Evolutionary conservation across 2,329 filamentous ascomycete species (phyloP), one percentile per base, ranked within the genome.

Genomic region (Calonectria montana): DNA sequence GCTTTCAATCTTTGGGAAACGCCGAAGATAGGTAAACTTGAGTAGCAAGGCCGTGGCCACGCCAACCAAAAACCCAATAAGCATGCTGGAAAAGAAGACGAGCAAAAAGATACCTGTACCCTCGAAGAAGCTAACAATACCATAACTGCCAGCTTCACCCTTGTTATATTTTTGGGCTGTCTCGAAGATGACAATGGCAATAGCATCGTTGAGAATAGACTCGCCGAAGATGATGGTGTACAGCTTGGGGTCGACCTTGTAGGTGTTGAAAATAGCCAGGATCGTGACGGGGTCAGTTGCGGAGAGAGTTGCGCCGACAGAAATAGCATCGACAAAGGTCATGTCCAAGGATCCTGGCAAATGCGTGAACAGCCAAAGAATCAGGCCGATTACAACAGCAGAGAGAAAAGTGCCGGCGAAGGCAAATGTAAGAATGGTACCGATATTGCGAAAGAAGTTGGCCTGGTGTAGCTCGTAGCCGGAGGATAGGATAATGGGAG

Each of bases 141-240:
- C 94, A 66, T 97, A 88, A 74, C 92, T 91, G 16, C 90, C 88
- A n/a, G 90, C 89, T 35, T 91, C 90, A 29, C 93, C 94, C 74
- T 93, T 92, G 81, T 92, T 95, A 83, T 98, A 98, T 82, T 94
- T 94, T 82, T 98, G 96, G 13, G 97, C 97, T 5, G 97, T 98
- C 86, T 99, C 96, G 84, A 99, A 99, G 77, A 99, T 91, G 80
- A 99, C 97, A 83, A 99, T 99, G 75, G 97, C 97, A 80, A 99
- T 96, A 53, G 97, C 97, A 86, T 99, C 97, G 83, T 99, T 99
- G 68, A 99, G 87, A 72, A 99, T 98, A 9, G 96, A 97, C 85
- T 99, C 97, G 81, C 97, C 97, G 83, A 99, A 99, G 77, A 99
- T 99, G 82, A 99, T 92, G 35, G 97, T 99, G 86, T 99, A 99